Evolutionary conservation across 164 flowering plant species (phyloP).

Genomic region (Liriodendron chinense): DNA sequence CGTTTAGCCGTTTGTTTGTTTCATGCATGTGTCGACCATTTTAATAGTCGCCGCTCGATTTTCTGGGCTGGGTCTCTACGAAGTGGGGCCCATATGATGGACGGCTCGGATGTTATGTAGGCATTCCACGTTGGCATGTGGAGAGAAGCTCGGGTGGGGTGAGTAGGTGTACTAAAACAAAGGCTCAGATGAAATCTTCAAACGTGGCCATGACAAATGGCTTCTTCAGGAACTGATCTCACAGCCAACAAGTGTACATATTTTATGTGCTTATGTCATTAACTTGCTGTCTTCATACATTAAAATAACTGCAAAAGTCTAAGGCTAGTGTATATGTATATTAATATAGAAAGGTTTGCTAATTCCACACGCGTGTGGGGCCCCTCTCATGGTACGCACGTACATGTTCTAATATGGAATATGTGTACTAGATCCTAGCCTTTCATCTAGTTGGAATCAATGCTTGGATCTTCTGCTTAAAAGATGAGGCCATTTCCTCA

Average conservation of each 20-base stretch:
- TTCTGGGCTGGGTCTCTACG: no score
- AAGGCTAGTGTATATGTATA: neutral
- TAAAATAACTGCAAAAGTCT: neutral
- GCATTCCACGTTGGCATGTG: no score
- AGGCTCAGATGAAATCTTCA: neutral
- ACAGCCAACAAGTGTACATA: neutral
- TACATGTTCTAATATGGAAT: neutral
- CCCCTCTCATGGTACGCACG: neutral
- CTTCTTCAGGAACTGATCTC: conserved; percentile 10
- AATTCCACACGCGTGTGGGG: neutral
- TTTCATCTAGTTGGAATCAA: no score
- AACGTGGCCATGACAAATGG: conserved; percentile 17
- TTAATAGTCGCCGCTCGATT: no score
- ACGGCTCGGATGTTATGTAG: neutral
- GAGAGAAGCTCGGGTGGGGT: no score
- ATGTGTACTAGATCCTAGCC: neutral
- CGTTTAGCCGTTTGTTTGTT: neutral
- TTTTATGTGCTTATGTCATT: conserved; percentile 5
- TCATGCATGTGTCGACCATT: no score
- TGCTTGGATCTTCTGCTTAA: no score
- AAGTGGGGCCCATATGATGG: neutral
- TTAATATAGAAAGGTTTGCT: neutral
- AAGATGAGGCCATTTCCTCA: no score
- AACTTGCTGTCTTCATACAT: neutral
- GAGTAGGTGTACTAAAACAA: no score